Percentiles rank a stretch among this genome's conserved stretches.
These are phyloP conservation scores for Bocquillonia castaneifolia DNA, from an alignment of 441 rosid species.

Conservation along the genomic window DNA sequence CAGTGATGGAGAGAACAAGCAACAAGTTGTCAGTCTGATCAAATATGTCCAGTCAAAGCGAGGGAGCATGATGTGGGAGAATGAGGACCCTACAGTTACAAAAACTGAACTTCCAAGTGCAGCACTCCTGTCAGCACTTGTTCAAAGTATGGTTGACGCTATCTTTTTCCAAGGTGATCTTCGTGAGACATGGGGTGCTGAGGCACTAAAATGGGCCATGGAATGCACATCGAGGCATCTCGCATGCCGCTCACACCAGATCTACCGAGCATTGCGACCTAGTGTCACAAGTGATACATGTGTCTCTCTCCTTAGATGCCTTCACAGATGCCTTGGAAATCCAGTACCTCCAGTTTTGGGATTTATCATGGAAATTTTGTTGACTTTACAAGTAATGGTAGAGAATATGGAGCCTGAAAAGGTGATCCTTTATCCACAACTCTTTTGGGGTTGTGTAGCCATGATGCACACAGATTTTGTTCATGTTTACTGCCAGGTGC, in stretches of 20 bases:
- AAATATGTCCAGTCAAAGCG: constrained; percentile 98
- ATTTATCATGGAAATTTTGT: constrained; percentile 89
- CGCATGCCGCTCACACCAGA: constrained; percentile 98
- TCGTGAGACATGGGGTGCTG: constrained; percentile 96
- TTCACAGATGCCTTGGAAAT: constrained; percentile 92
- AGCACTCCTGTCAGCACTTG: constrained; percentile 91
- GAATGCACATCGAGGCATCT: constrained; percentile 97
- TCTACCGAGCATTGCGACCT: constrained; percentile 94
- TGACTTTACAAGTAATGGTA: constrained; percentile 96
- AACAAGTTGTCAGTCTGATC: constrained; percentile 92
- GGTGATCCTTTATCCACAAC: constrained; percentile 94
- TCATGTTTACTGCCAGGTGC: constrained; percentile 95
- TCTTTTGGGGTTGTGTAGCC: constrained; percentile 98
- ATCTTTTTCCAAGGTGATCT: constrained; percentile 99
- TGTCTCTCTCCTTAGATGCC: constrained; percentile 90
- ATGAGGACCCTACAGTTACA: constrained; percentile 87
- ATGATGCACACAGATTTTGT: constrained; percentile 99
- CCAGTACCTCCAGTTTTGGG: constrained; percentile 97
- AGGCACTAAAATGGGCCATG: constrained; percentile 99
- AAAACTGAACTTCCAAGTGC: constrained; percentile 98
- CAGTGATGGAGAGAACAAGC: constrained; percentile 94
- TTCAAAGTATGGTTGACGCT: constrained; percentile 99
- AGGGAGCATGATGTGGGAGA: constrained; percentile 99
- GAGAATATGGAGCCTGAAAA: constrained; percentile 99
- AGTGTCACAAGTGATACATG: constrained; percentile 93